Conservation (phyloP, 805 yeast species). For the Teunomyces panamensis region DNA sequence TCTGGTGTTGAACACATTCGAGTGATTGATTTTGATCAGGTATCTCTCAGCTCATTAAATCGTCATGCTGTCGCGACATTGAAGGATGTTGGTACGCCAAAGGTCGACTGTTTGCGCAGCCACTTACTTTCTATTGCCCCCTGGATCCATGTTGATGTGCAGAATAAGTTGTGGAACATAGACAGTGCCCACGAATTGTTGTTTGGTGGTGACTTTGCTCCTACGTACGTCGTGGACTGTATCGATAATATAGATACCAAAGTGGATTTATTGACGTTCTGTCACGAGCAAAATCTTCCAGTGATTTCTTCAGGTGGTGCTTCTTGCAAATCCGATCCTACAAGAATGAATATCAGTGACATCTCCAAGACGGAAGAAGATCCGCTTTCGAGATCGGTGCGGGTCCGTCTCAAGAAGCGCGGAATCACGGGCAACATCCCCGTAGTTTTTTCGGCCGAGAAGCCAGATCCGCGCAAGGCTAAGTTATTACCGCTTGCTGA, state of each 20-base stretch:
- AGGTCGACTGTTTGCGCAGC: conserved; percentile 74
- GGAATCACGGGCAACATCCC: conserved; percentile 79
- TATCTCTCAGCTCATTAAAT: conserved; percentile 84
- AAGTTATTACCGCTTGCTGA: conserved; percentile 80
- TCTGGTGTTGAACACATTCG: conserved; percentile 81
- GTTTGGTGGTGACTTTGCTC: conserved; percentile 46
- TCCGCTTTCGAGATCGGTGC: conserved; percentile 81
- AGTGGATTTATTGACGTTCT: conserved; percentile 78
- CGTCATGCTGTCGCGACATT: conserved; percentile 94
- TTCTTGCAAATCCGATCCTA: conserved; percentile 93
- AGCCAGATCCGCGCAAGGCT: conserved; percentile 95
- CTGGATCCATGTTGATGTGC: conserved; percentile 83
- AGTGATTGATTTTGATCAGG: conserved; percentile 94
- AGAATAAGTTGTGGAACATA: conserved; percentile 73
- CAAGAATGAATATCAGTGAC: conserved; percentile 86
- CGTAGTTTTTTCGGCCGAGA: conserved; percentile 89
- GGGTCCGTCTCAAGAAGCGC: conserved; percentile 75
- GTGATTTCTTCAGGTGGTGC: conserved; percentile 96
- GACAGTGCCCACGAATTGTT: conserved; percentile 63
- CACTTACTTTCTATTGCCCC: conserved; percentile 79
- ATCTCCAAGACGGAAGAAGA: conserved; percentile 90
- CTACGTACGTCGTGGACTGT: conserved; percentile 87
- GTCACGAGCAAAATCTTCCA: conserved; percentile 57
- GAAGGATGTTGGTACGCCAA: conserved; percentile 87
- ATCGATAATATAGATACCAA: conserved; percentile 97